phyloP scores from a whole-genome alignment of 208 protist genomes.

The Acanthamoeba castellanii region DNA sequence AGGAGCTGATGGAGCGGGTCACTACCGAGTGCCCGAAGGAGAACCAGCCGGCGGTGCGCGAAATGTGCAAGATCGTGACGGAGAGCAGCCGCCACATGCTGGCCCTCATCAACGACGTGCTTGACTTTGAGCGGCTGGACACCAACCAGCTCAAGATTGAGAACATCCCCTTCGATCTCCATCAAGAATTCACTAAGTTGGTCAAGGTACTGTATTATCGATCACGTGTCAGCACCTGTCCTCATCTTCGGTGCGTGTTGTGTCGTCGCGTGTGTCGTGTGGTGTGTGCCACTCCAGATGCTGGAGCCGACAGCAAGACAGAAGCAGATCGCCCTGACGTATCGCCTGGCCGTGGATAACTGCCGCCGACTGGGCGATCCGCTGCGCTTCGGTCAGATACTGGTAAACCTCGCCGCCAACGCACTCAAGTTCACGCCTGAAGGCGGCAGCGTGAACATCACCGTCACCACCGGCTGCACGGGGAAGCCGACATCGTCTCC shows the following conservation, averaged over 20 bases:
- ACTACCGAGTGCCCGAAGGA: neutral
- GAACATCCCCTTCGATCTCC: neutral
- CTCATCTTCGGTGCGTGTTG: neutral
- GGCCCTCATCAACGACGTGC: slow-evolving; percentile 38
- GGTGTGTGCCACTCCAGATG: neutral
- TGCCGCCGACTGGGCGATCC: neutral
- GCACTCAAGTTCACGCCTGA: slow-evolving; percentile 82
- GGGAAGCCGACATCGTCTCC: neutral
- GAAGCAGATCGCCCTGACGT: neutral
- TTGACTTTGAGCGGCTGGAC: slow-evolving; percentile 50
- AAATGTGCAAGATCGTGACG: neutral
- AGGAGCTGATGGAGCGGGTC: neutral
- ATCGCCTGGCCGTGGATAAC: neutral
- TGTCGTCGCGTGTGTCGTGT: neutral
- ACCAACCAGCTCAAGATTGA: slow-evolving; percentile 5
- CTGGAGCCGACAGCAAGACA: neutral
- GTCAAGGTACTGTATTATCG: slow-evolving; percentile 13
- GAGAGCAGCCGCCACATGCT: slow-evolving; percentile 45
- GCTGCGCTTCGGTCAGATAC: slow-evolving; percentile 78
- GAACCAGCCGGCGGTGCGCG: neutral
- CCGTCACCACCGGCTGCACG: neutral
- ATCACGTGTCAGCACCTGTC: too few relatives aligned
- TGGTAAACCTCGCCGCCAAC: slow-evolving; percentile 84
- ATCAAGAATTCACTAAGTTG: neutral
- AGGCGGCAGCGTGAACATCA: neutral